Percentiles rank a stretch among this genome's conserved stretches.
phyloP scores from a whole-genome alignment of 2,329 filamentous ascomycete genomes.

The Colletotrichum plurivorum region DNA sequence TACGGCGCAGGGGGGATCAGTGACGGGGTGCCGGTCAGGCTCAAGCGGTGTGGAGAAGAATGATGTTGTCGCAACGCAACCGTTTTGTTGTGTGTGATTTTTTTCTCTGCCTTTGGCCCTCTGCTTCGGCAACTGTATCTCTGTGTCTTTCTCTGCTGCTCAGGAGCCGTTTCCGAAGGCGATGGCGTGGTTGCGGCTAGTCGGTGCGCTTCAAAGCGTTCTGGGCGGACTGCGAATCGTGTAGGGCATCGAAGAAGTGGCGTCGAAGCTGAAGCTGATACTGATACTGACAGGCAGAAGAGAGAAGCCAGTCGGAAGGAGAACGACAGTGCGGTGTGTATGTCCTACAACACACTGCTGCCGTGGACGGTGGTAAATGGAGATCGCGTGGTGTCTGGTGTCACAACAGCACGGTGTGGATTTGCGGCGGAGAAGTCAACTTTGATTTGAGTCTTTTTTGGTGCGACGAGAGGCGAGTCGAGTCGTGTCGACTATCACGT shows the following conservation, averaged over 20 bases:
- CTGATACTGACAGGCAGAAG: conserved; percentile 8
- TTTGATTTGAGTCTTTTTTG: too few relatives aligned
- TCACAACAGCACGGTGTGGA: background rate
- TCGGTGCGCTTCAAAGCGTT: conserved; percentile 25
- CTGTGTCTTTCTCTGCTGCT: too few relatives aligned
- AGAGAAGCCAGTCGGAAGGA: too few relatives aligned
- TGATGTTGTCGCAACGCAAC: conserved; percentile 37
- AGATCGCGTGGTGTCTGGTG: conserved; percentile 7
- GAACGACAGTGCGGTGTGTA: too few relatives aligned
- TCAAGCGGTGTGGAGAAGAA: conserved; percentile 38
- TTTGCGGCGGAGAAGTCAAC: too few relatives aligned
- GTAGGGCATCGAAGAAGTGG: background rate
- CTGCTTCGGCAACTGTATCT: background rate
- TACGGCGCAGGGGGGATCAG: conserved; percentile 20
- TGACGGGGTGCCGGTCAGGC: conserved; percentile 8
- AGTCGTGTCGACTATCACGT: too few relatives aligned
- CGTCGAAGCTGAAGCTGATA: background rate
- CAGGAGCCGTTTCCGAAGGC: background rate
- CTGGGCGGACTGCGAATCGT: conserved; percentile 4
- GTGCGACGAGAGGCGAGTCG: too few relatives aligned
- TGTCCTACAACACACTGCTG: too few relatives aligned
- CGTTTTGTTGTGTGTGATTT: conserved; percentile 14
- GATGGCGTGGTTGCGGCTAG: background rate
- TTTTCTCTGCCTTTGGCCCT: conserved; percentile 13
- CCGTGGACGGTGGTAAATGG: background rate